Percentiles rank a stretch among this genome's conserved stretches.
phyloP scores from a whole-genome alignment of 768 basidiomycete genomes.

The Kockovaella imperatae region DNA sequence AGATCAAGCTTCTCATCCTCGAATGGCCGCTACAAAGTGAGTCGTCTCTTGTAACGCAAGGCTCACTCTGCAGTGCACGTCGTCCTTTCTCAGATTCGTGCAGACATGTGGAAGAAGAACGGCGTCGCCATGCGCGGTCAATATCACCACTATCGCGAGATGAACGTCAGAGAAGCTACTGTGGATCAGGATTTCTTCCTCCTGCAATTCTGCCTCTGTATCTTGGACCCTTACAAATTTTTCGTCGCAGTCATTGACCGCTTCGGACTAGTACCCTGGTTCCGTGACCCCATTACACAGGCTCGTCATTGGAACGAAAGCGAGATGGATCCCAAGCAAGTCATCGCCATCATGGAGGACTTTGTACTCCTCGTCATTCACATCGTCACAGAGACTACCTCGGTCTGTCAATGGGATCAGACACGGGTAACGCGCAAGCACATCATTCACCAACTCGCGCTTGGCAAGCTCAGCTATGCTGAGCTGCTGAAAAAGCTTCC shows the following conservation, averaged over 20 bases:
- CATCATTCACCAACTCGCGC: conserved; percentile 80
- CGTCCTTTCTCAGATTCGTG: conserved; percentile 69
- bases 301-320: conserved; percentile 14
- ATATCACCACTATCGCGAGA: conserved; percentile 89
- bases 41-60: conserved; percentile 25
- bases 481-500: conserved; percentile 86
- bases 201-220: conserved; percentile 72
- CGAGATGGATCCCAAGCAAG: conserved; percentile 21
- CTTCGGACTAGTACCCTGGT: conserved; percentile 72
- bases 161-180: conserved; percentile 87
- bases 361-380: conserved; percentile 78
- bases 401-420: conserved; percentile 61
- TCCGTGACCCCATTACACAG: conserved; percentile 48
- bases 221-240: conserved; percentile 67
- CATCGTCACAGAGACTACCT: conserved; percentile 72
- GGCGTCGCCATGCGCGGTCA: conserved; percentile 93
- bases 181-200: conserved; percentile 93
- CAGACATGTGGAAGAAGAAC: conserved; percentile 95
- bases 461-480: conserved; percentile 79
- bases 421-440: conserved; percentile 65
- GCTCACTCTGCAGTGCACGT: conserved; percentile 20
- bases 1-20: conserved; percentile 64
- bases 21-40: conserved; percentile 84
- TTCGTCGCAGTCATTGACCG: conserved; percentile 82
- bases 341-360: conserved; percentile 71